Evolutionary conservation across 1,139 yeast species (phyloP), one percentile per base, ranked within the genome.

Genomic region (Debaryomycetaceae sp.): DNA sequence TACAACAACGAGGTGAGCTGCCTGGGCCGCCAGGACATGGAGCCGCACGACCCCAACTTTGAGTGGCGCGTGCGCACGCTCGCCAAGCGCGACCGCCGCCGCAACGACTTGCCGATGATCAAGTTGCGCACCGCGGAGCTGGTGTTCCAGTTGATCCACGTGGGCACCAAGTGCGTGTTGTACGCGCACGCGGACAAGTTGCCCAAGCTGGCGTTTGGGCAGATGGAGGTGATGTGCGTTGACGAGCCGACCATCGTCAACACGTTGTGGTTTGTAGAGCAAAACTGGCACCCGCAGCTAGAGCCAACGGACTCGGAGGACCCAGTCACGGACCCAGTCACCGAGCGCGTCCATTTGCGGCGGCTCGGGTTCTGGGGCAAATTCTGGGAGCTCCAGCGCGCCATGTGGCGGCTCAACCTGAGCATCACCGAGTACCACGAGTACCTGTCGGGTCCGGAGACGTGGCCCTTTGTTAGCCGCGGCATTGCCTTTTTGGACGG

Each of bases 151-250:
- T 53, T 86, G 13, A 53, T 62, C 25, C 86, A 81, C 49, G 57
- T 61, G n/a, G 75, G 78, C 16, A 71, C 76, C 10, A 59, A 61
- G 16, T 85, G 95, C 51, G 62, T 64, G 13, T 48, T 85, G 29
- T 51, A 83, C 39, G 71, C 83, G 5, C 93, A 84, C 46, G 70
- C 68, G 20, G 65, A 65, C 5, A 68, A 61, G 41, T 58, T 85
- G 25, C 93, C 93, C 3, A 65, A 63, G 2, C 81, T 88, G 86
- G 93, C 78, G 0, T 65, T 64, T 40, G 62, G 65, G 20, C 93
- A 83, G 45, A 78, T 78, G 50, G 95, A 86, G 56, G 85, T 84
- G 2, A 56, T 82, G 15, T 86, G 95, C 53, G 70, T 83, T 21
- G 72, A 73, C 25, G 72, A 71, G 21, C 86, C 94, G 9, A 72